phyloP scores from a whole-genome alignment of 768 basidiomycete species.

The Postia placenta region DNA sequence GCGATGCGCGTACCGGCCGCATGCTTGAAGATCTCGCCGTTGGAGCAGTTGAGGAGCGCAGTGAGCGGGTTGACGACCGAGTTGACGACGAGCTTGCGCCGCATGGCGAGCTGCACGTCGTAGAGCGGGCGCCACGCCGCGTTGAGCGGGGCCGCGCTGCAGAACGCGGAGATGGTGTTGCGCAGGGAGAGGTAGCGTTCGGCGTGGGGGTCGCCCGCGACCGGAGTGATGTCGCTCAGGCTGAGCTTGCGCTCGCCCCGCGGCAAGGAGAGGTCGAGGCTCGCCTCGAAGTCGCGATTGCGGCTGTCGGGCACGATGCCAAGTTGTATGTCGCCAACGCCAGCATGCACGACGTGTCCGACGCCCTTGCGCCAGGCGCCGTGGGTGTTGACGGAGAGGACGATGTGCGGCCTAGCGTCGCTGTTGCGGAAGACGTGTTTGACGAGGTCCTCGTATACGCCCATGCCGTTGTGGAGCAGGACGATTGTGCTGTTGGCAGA shows the following conservation, averaged over 20 bases:
- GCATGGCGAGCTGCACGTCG: slow-evolving; percentile 61
- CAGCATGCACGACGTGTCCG: slow-evolving; percentile 62
- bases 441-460: slow-evolving; percentile 76
- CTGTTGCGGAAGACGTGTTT: slow-evolving; percentile 66
- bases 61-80: slow-evolving; percentile 82
- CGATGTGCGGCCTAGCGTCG: slow-evolving; percentile 72
- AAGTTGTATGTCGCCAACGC: slow-evolving; percentile 67
- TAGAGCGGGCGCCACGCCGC: slow-evolving; percentile 61
- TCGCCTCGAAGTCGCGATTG: slow-evolving; percentile 59
- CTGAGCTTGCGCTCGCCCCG: slow-evolving; percentile 29
- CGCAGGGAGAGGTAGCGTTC: slow-evolving; percentile 55
- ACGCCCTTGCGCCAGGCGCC: slow-evolving; percentile 55
- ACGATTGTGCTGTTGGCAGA: slow-evolving; percentile 72
- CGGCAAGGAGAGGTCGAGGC: slow-evolving; percentile 28
- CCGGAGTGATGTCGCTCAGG: slow-evolving; percentile 45
- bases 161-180: slow-evolving; percentile 61
- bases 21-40: slow-evolving; percentile 63
- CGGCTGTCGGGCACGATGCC: slow-evolving; percentile 68
- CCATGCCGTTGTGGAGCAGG: slow-evolving; percentile 94
- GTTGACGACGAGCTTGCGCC: slow-evolving; percentile 79
- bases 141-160: slow-evolving; percentile 48
- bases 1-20: slow-evolving; percentile 39
- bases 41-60: slow-evolving; percentile 71
- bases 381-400: slow-evolving; percentile 79
- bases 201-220: slow-evolving; percentile 27